Conservation (phyloP, 208 protist species). For the Acanthamoeba triangularis region DNA sequence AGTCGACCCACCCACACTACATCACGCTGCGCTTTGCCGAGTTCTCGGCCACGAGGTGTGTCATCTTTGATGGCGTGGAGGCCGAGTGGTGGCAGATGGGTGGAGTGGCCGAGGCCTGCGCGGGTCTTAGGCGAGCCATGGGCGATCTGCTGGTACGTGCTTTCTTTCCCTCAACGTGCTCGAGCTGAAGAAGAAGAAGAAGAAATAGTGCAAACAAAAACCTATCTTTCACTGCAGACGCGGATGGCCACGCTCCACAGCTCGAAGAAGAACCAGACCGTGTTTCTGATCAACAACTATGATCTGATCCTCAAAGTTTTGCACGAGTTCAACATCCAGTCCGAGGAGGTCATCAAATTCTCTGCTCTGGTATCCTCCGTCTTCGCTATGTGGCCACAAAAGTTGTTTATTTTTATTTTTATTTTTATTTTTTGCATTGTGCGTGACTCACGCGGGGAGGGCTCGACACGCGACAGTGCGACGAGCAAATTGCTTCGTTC, state of each 20-base stretch:
- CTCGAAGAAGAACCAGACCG: slow-evolving; percentile 16
- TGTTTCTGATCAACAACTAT: slow-evolving; percentile 74
- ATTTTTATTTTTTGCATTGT: not conserved
- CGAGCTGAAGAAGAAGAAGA: too few species aligned
- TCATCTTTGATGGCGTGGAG: slow-evolving; percentile 37
- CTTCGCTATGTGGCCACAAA: not conserved
- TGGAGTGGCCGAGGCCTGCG: slow-evolving; percentile 8
- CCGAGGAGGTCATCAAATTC: slow-evolving; percentile 21
- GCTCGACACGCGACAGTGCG: not conserved
- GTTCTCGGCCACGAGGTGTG: not conserved
- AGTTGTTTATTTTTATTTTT: not conserved
- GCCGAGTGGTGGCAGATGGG: slow-evolving; percentile 38
- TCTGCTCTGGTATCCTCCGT: not conserved
- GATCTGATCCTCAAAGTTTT: slow-evolving; percentile 61
- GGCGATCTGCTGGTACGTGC: not conserved
- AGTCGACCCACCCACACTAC: slow-evolving; percentile 3
- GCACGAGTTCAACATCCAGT: not conserved
- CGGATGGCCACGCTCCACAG: not conserved
- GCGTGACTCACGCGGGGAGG: not conserved
- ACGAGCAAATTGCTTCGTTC: slow-evolving; percentile 15
- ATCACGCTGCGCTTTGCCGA: slow-evolving; percentile 51
- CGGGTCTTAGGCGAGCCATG: not conserved
- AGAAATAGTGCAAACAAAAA: too few species aligned
- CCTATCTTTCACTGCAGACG: not conserved
- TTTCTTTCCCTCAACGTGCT: not conserved